Evolutionary conservation across 2,329 filamentous ascomycete species (phyloP).

Genomic region (Verticillium isaacii): DNA sequence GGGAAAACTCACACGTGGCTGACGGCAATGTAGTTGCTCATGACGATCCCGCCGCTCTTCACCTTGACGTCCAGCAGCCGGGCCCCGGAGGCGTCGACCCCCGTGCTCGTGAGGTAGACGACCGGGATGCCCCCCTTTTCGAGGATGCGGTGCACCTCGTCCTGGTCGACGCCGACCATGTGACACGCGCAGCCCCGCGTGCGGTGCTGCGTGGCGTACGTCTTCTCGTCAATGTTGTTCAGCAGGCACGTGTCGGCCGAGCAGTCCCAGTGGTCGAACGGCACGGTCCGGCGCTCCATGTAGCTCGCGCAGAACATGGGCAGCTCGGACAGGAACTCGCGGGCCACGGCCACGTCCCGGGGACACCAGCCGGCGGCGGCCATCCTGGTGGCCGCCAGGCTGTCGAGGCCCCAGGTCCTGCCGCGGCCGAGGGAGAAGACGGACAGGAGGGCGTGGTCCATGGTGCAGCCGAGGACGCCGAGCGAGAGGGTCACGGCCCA

Average conservation of each 20-base stretch:
- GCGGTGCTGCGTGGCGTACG: background rate
- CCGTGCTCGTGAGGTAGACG: background rate
- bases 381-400: background rate
- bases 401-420: background rate
- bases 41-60: background rate
- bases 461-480: background rate
- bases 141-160: background rate
- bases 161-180: background rate
- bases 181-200: background rate
- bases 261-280: background rate
- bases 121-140: background rate
- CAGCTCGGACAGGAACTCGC: background rate
- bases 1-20: background rate
- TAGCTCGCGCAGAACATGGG: background rate
- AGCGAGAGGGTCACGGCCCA: background rate
- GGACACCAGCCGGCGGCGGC: background rate
- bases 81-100: background rate
- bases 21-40: background rate
- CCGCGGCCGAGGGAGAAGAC: background rate
- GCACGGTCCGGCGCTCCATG: background rate
- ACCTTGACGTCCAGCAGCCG: background rate
- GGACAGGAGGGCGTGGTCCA: background rate
- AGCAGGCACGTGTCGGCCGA: background rate
- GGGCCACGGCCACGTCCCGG: background rate
- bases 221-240: background rate